A percentile compares a stretch with the other conserved stretches of the same genome.
phyloP scores from a whole-genome alignment of 2,329 filamentous ascomycete genomes.

The Botryotinia narcissicola region DNA sequence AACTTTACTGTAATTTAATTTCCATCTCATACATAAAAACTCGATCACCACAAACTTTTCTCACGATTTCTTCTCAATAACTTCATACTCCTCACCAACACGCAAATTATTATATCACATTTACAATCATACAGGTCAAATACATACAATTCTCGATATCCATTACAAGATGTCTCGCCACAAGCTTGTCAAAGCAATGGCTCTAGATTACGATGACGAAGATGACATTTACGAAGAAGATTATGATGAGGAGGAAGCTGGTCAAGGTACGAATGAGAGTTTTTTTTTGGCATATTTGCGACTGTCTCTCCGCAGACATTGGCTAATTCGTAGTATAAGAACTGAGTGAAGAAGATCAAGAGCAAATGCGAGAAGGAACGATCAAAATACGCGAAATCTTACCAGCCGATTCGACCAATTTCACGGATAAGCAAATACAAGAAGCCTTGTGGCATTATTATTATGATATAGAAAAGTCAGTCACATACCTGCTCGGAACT shows the following conservation, averaged over 20 bases:
- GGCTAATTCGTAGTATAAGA: slow-evolving; percentile 28
- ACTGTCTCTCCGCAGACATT: neutral
- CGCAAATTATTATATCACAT: neutral
- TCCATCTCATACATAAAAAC: neutral
- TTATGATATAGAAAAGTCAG: slow-evolving; percentile 84
- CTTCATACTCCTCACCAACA: neutral
- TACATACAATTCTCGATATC: neutral
- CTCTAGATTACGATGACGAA: slow-evolving; percentile 48
- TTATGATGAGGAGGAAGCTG: slow-evolving; percentile 42
- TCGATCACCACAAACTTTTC: neutral
- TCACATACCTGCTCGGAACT: slow-evolving; percentile 72
- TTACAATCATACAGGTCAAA: neutral
- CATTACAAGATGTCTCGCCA: slow-evolving; percentile 42
- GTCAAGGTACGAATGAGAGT: slow-evolving; percentile 28
- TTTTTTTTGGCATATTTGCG: neutral
- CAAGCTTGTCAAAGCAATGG: slow-evolving; percentile 41
- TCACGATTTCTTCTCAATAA: neutral
- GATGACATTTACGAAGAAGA: slow-evolving; percentile 42
- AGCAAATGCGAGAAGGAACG: slow-evolving; percentile 64
- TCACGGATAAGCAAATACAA: slow-evolving; percentile 72
- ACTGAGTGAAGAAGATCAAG: slow-evolving; percentile 41
- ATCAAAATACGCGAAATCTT: slow-evolving; percentile 64
- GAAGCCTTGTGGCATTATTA: slow-evolving; percentile 95
- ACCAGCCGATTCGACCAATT: slow-evolving; percentile 51
- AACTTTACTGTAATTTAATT: neutral